These are phyloP conservation scores for Aspergillus unguis DNA, from an alignment of 2,329 filamentous ascomycete species.

Conservation along the genomic window DNA sequence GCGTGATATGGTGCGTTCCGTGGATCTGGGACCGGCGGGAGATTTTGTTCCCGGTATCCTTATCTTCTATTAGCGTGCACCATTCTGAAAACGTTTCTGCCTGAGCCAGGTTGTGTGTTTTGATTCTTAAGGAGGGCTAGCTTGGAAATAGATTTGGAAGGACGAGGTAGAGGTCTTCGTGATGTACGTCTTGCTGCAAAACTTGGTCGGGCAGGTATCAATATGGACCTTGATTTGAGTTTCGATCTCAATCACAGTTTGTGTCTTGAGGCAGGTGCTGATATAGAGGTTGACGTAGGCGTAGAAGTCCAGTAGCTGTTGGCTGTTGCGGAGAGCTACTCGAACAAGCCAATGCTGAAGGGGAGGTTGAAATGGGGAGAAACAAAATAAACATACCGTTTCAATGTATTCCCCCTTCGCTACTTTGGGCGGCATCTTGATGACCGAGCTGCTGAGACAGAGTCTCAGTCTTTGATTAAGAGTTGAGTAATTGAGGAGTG, in stretches of 20 bases:
- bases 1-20: slow-evolving; percentile 95
- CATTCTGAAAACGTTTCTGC: no score
- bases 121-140: background rate
- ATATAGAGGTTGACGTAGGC: no score
- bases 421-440: slow-evolving; percentile 68
- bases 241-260: no score
- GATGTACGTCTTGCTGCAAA: no score
- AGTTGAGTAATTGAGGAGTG: background rate
- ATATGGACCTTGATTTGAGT: no score
- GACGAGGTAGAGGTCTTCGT: background rate
- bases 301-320: no score
- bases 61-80: background rate
- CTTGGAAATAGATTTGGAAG: no score
- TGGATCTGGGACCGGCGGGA: slow-evolving; percentile 87
- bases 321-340: no score
- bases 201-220: no score
- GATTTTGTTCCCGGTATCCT: slow-evolving; percentile 99
- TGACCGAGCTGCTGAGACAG: background rate
- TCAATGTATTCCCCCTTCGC: slow-evolving; percentile 94
- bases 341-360: no score
- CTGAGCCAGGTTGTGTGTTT: background rate
- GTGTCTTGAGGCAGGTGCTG: no score
- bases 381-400: slow-evolving; percentile 60
- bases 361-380: background rate
- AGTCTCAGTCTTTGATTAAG: background rate